Percentiles rank a stretch among this genome's conserved stretches.
Conservation (phyloP, 805 yeast genomes). For the Blastobotrys peoriensis region DNA sequence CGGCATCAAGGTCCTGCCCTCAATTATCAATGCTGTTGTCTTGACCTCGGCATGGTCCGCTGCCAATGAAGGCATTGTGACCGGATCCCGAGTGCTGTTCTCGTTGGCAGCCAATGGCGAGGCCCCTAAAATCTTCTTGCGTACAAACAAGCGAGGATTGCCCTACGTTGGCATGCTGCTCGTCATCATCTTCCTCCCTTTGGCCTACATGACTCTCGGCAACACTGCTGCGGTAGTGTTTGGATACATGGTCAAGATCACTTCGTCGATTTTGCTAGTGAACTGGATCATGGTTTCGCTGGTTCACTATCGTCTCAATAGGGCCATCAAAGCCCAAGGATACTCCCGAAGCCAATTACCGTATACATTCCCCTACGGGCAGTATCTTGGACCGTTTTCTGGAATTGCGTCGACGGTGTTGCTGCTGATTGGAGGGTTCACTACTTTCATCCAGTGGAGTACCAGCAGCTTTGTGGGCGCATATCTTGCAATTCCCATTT, state of each 20-base stretch:
- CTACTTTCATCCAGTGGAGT: conserved; percentile 62
- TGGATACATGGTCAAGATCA: conserved; percentile 32
- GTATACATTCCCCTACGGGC: conserved; percentile 31
- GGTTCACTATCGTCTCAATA: conserved; percentile 44
- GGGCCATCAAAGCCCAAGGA: conserved; percentile 34
- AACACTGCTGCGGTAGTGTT: conserved; percentile 51
- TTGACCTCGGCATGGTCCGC: conserved; percentile 72
- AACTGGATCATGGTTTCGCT: conserved; percentile 49
- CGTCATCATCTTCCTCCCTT: conserved; percentile 47
- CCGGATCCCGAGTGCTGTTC: conserved; percentile 67
- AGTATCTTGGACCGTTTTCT: conserved; percentile 18
- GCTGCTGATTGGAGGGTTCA: conserved; percentile 61
- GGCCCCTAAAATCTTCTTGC: conserved; percentile 62
- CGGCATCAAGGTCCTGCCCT: conserved; percentile 57
- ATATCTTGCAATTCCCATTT: conserved; percentile 69
- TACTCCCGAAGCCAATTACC: conserved; percentile 40
- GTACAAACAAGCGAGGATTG: conserved; percentile 62
- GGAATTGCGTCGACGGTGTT: conserved; percentile 31
- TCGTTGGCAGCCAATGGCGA: conserved; percentile 65
- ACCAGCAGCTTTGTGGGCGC: conserved; percentile 70
- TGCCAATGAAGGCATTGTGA: conserved; percentile 70
- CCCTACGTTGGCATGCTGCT: conserved; percentile 53
- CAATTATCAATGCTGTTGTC: conserved; percentile 70
- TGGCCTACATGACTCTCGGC: conserved; percentile 66
- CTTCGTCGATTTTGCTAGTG: conserved; percentile 41